Evolutionary conservation across 106 monocot species (phyloP).

Genomic region (Hemerocallis citrina): DNA sequence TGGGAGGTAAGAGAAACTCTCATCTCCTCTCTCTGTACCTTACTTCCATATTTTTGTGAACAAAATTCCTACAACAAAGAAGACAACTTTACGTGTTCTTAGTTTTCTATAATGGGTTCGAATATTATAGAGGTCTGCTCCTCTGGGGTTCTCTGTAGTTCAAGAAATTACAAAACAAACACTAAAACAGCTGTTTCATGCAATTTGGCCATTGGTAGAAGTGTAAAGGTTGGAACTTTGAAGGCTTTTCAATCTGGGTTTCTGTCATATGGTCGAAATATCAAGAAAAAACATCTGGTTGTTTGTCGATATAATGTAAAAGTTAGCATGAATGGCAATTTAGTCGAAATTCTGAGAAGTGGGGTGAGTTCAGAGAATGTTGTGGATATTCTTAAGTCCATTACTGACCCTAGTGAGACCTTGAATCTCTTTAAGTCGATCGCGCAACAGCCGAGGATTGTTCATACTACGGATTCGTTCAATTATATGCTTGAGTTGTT

Average conservation of each 20-base stretch:
- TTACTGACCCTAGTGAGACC: constrained; percentile 39
- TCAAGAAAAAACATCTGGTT: constrained; percentile 8
- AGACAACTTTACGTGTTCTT: neutral
- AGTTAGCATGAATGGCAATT: neutral
- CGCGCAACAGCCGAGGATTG: constrained; percentile 27
- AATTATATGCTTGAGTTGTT: constrained; percentile 91
- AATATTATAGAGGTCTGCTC: neutral
- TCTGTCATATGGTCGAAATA: neutral
- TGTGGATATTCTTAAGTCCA: constrained; percentile 34
- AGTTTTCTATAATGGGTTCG: neutral
- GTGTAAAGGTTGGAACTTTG: neutral
- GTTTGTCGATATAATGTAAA: neutral
- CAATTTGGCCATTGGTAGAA: neutral
- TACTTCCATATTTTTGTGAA: neutral
- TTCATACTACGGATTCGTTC: constrained; percentile 77
- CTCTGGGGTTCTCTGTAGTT: constrained; percentile 2
- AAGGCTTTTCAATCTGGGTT: constrained; percentile 12
- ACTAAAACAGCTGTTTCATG: neutral
- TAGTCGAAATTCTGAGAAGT: constrained; percentile 1
- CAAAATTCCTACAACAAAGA: neutral
- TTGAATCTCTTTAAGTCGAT: constrained; percentile 50
- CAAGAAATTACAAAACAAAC: neutral
- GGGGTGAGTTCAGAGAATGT: constrained; percentile 45
- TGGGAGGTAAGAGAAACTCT: neutral
- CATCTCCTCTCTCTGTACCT: neutral